Evolutionary conservation across 1,284 basidiomycete species (phyloP), one percentile per base, ranked within the genome.

Genomic region (Ceratobasidium theobromae): DNA sequence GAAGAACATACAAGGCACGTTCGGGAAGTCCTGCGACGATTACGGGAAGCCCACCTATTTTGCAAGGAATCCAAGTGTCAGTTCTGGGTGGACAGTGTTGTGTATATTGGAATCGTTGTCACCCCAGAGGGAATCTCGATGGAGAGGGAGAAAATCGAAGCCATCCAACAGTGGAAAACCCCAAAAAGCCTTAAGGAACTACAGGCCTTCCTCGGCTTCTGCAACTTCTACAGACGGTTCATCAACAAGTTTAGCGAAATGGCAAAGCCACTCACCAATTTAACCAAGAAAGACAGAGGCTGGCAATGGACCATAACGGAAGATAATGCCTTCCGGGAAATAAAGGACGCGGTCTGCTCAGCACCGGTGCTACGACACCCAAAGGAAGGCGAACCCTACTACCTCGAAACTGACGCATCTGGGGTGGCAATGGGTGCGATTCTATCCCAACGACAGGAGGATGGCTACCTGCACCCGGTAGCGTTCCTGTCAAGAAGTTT

Each of bases 161-260:
- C n/a, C 35, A 16, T 38, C 16, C 35, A 38, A 16, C 9, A 38
- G 16, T 38, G 35, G 35, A 8, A 8, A 38, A 38, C 35, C 35
- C 35, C 35, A 38, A 8, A 8, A 8, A 38, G 35, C 9, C 9
- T 38, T 38, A 38, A 38, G 35, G 35, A 38, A 38, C 9, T 38
- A 23, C 72, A 72, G 54, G 33, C 43, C 4, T 77, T 77, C 69
- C 49, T 77, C 0, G 76, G 76, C 5, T 71, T 78, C 21, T 71
- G 71, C 1, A 73, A 74, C 65, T 76, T 73, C 62, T 78, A 77
- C 64, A 53, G 73, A 0, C 54, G 71, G 16, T 77, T 77, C 68
- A 72, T 78, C 35, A 25, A 57, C 3, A 49, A 70, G 18, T 78
- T 72, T 68, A 71, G 75, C 0, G 30, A 65, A 6, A 70, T 75